Evolutionary conservation across 306 rosid species (phyloP), one percentile per base, ranked within the genome.

Genomic region (Begonia fuchsioides): DNA sequence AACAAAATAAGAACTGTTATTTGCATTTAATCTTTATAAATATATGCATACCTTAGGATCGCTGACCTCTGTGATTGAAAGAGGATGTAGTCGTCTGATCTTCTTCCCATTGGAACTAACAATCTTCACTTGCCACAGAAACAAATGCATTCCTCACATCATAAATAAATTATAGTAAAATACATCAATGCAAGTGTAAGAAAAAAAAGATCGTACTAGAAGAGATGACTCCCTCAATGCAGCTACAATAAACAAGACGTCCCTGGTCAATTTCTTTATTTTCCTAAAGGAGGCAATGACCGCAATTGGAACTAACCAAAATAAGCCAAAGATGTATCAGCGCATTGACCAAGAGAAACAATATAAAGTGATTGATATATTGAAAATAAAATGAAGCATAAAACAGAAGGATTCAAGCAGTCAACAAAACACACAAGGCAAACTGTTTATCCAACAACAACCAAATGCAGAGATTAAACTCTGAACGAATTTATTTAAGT

Each of bases 11-110:
- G 38, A 50, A 54, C 8, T 10, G 12, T 17, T 9, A 17, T 17
- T 38, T 13, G 35, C 35, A 32, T 43, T 60, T 38, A 40, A 67
- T 50, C 43, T 50, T 66, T 64, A 39, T 47, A 52, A 32, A 56
- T 18, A 59, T 57, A 43, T 75, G 86, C 98, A 43, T 75, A 92
- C 98, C 98, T 86, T 75, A 45, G 78, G 58, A 61, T 86, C 98
- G 71, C 59, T 82, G 50, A 47, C 32, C 56, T 80, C 87, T 39
- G 66, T 49, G 17, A 54, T 48, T 15, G 49, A 75, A 68, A 76
- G 46, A 56, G 87, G 88, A 62, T 75, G 81, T 54, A 79, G 75
- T 49, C 96, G 83, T 72, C 77, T 92, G 57, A 92, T 84, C 75
- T 65, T 82, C 79, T 73, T 85, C 38, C 81, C 96, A 68, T 77